A percentile compares a stretch with the other conserved stretches of the same genome.
Conservation (phyloP, 2,329 filamentous ascomycete genomes). For the Kalmusia sp. region DNA sequence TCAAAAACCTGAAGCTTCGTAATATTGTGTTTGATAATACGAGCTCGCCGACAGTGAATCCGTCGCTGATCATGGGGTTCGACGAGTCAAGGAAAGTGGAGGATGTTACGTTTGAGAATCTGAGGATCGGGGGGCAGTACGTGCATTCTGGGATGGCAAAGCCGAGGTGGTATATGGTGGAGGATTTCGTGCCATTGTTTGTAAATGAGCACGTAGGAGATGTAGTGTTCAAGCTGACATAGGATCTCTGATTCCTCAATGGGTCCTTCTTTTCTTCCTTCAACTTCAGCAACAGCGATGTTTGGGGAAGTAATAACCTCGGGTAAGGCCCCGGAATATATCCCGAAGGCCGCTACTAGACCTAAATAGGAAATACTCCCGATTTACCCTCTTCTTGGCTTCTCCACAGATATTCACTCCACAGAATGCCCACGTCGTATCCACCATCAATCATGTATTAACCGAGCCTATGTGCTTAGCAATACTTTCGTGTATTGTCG, state of each 20-base stretch:
- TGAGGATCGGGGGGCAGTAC: neutral
- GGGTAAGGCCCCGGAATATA: neutral
- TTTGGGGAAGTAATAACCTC: neutral
- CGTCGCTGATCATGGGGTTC: slow-evolving; percentile 2
- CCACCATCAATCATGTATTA: no score
- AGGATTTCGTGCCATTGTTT: slow-evolving; percentile 1
- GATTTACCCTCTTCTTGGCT: no score
- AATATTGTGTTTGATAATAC: neutral
- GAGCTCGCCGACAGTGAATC: neutral
- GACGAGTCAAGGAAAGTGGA: neutral
- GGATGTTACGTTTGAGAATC: slow-evolving; percentile 1
- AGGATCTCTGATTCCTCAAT: neutral
- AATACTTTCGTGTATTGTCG: neutral
- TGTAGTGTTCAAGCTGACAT: neutral
- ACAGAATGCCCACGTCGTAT: no score
- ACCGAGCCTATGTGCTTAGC: neutral
- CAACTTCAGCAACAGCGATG: neutral
- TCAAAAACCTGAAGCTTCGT: slow-evolving; percentile 33
- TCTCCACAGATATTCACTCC: no score
- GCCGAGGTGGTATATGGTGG: slow-evolving; percentile 5
- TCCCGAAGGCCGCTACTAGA: neutral
- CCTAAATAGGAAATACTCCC: neutral
- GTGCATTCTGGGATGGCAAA: neutral
- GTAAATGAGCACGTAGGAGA: slow-evolving; percentile 4
- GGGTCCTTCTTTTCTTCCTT: no score